Conservation (phyloP, 345 rosid species). For the Corchorus olitorius region DNA sequence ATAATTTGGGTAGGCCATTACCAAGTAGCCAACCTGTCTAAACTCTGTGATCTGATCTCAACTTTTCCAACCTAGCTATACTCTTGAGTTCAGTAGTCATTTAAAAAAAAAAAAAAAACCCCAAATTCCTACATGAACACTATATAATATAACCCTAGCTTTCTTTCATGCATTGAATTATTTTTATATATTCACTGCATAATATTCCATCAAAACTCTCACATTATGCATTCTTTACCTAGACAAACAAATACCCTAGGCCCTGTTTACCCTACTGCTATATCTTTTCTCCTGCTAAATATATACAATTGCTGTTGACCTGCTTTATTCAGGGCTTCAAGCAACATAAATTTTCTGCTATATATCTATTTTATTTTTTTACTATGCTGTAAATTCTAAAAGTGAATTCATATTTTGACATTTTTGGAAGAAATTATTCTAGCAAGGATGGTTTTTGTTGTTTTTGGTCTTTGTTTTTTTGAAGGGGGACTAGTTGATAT, state of each 20-base stretch:
- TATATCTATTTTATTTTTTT: too few relatives aligned
- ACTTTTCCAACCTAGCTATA: slow-evolving; percentile 26
- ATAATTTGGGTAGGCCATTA: slow-evolving; percentile 12
- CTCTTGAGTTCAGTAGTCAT: background rate
- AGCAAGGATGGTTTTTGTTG: background rate
- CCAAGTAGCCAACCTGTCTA: slow-evolving; percentile 22
- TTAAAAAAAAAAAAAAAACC: too few relatives aligned
- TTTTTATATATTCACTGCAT: background rate
- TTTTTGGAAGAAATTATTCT: background rate
- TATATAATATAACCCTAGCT: background rate
- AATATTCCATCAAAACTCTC: background rate
- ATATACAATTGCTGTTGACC: background rate
- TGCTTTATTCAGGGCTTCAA: background rate
- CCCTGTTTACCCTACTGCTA: background rate
- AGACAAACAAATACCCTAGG: background rate
- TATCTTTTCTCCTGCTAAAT: background rate
- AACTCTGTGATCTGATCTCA: slow-evolving; percentile 16
- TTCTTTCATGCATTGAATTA: slow-evolving; percentile 13
- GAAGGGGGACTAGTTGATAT: slow-evolving; percentile 6
- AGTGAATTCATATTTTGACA: background rate
- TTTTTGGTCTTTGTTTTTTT: slow-evolving; percentile 10
- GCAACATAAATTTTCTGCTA: background rate
- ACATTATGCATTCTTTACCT: too few relatives aligned
- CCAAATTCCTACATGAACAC: background rate
- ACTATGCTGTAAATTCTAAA: background rate